These are phyloP conservation scores for Trichoderma polysporum DNA, from an alignment of 2,329 filamentous ascomycete species.

Conservation along the genomic window DNA sequence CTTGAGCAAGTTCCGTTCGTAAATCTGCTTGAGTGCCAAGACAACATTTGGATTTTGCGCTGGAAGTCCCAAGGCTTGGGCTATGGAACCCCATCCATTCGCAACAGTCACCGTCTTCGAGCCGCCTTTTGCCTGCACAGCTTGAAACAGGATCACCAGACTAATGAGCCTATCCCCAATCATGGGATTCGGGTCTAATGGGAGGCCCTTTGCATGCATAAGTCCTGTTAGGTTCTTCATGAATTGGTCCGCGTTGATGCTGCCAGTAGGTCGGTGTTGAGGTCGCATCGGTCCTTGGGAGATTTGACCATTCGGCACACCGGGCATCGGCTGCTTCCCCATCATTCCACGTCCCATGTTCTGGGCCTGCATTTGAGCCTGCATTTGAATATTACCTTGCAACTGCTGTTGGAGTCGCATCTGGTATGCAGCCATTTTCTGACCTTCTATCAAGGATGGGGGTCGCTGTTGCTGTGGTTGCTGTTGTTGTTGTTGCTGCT, in stretches of 20 bases:
- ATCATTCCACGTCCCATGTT: conserved; percentile 51
- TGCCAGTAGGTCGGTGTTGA: conserved; percentile 45
- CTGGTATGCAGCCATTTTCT: conserved; percentile 75
- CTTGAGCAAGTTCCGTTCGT: conserved; percentile 70
- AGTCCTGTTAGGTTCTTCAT: conserved; percentile 75
- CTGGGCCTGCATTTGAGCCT: conserved; percentile 52
- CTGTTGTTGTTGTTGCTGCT: conserved; percentile 59
- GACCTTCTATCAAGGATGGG: conserved; percentile 57
- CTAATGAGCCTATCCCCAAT: conserved; percentile 73
- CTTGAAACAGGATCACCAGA: conserved; percentile 73
- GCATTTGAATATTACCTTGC: conserved; percentile 54
- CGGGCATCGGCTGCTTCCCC: conserved; percentile 50
- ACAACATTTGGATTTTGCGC: conserved; percentile 65
- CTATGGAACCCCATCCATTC: conserved; percentile 73
- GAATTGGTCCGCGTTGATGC: conserved; percentile 65
- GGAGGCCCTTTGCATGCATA: conserved; percentile 71
- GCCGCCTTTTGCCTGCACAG: conserved; percentile 72
- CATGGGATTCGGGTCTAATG: conserved; percentile 71
- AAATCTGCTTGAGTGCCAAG: conserved; percentile 68
- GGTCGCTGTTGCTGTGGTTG: conserved; percentile 39
- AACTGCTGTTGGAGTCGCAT: conserved; percentile 80
- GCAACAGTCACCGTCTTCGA: conserved; percentile 69
- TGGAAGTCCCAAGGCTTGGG: conserved; percentile 62
- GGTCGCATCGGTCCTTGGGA: conserved; percentile 51
- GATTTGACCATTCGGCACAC: conserved; percentile 57